phyloP scores from a whole-genome alignment of 805 yeast genomes.

The Jamesozyma spencerorum region DNA sequence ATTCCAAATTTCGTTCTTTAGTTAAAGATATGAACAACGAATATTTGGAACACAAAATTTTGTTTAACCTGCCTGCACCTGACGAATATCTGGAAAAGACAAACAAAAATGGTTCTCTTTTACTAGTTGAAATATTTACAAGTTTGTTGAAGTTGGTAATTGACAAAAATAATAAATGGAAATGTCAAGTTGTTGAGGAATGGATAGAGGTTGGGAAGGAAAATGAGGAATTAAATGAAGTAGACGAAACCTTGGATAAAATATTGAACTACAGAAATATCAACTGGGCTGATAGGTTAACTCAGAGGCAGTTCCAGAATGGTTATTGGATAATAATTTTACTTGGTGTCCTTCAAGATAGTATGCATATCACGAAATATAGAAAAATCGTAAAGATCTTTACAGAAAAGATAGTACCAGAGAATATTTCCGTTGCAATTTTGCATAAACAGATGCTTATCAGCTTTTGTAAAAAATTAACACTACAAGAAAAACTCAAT shows the following conservation, averaged over 20 bases:
- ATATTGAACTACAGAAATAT: conserved; percentile 44
- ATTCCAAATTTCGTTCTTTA: conserved; percentile 8
- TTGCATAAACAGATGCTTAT: conserved; percentile 1
- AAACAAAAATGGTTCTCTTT: conserved; percentile 12
- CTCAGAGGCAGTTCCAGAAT: conserved; percentile 62
- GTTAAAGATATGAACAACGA: conserved; percentile 9
- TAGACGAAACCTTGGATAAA: conserved; percentile 24
- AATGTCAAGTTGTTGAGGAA: conserved; percentile 17
- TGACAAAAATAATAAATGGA: conserved; percentile 22
- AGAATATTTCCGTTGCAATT: conserved; percentile 11
- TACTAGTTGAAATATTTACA: conserved; percentile 17
- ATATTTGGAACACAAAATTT: conserved; percentile 8
- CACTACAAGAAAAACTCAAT: conserved; percentile 44
- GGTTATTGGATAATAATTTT: conserved; percentile 80
- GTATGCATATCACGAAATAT: conserved; percentile 21
- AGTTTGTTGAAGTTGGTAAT: conserved; percentile 20
- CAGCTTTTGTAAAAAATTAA: conserved; percentile 48
- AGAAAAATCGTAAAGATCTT: conserved; percentile 36
- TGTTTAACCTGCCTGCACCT: conserved; percentile 9
- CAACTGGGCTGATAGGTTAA: conserved; percentile 70
- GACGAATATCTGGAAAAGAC: conserved; percentile 14
- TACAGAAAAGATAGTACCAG: conserved; percentile 45
- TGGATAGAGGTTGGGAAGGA: conserved; percentile 17
- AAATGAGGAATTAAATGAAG: conserved; percentile 5
- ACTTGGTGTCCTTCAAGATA: conserved; percentile 50